Base-by-base conservation (phyloP, 768 basidiomycete species). In the Tephrocybe sp. region DNA sequence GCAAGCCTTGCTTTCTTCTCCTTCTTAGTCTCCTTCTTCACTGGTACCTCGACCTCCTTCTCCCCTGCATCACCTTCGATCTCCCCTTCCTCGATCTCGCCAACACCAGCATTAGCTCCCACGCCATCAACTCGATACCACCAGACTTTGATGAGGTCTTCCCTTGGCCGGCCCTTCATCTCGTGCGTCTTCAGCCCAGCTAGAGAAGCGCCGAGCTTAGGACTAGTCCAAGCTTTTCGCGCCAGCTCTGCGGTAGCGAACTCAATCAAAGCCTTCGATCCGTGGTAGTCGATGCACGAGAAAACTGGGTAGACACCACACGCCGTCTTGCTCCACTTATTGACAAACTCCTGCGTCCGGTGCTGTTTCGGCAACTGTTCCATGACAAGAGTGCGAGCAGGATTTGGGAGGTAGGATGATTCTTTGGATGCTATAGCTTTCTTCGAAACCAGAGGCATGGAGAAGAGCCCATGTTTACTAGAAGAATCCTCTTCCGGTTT, bases 321-420 rank as follows among this genome's bases (percentile, higher is more conserved):
- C 5, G 70, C 74, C 38, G 58, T 57, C 48, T 67, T 69, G 48
- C 69, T 67, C 79, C 82, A 83, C 16, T 55, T 59, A 35, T 67
- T 67, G 31, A 77, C 64, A 56, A 71, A 81, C 19, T 70, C 68
- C 4, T 55, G 57, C 4, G 66, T 72, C 39, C 80, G 75, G 55
- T 73, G 68, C 3, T 69, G 60, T 52, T 78, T 79, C 1, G 81
- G 82, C 5, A 84, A 64, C 46, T 75, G 73, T 54, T 83, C 80
- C 65, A 84, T 73, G 20, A 84, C 77, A 23, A 84, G 64, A 1
- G 81, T 79, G 12, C 77, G 70, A 2, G 74, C 66, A 5, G 75
- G 75, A 54, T 76, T 74, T 36, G 80, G 79, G 9, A 66, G 62
- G 52, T 78, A 75, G 0, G 60, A 45, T 8, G 56, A 58, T 22